Evolutionary conservation across 768 basidiomycete genomes (phyloP).

Genomic region (Hericium coralloides): DNA sequence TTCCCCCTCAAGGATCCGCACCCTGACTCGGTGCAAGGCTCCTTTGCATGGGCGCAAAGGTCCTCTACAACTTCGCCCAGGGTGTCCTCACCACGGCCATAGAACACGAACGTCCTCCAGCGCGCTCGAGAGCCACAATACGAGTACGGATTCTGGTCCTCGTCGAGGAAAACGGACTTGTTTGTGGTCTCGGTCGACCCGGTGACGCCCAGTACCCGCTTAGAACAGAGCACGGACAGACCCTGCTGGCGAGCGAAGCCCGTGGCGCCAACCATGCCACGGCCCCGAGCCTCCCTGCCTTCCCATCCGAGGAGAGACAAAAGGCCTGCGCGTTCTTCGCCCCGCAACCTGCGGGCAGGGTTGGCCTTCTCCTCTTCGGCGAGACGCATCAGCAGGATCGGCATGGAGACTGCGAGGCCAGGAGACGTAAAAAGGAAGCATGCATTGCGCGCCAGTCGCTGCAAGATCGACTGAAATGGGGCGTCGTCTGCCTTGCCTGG

Average conservation of each 20-base stretch:
- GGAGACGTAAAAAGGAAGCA: slow-evolving; percentile 44
- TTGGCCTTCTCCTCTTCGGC: slow-evolving; percentile 39
- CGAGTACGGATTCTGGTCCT: slow-evolving; percentile 10
- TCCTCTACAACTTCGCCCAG: slow-evolving; percentile 37
- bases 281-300: slow-evolving; percentile 26
- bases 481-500: slow-evolving; percentile 13
- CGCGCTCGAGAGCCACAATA: slow-evolving; percentile 35
- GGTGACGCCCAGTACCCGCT: too few relatives aligned
- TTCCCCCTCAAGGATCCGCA: slow-evolving; percentile 5
- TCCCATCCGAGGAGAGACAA: slow-evolving; percentile 55
- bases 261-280: slow-evolving; percentile 37
- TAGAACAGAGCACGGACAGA: too few relatives aligned
- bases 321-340: slow-evolving; percentile 49
- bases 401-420: slow-evolving; percentile 38
- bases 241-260: slow-evolving; percentile 57
- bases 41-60: slow-evolving; percentile 22
- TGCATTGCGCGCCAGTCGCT: slow-evolving; percentile 30
- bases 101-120: slow-evolving; percentile 38
- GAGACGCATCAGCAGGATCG: slow-evolving; percentile 39
- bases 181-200: too few relatives aligned
- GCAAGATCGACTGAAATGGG: slow-evolving; percentile 32
- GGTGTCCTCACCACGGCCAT: slow-evolving; percentile 16
- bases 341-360: slow-evolving; percentile 34
- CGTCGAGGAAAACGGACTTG: too few relatives aligned
- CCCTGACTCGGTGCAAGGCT: slow-evolving; percentile 32